Evolutionary conservation across 2,329 filamentous ascomycete species (phyloP).

Genomic region (Chlorencoelia australis): DNA sequence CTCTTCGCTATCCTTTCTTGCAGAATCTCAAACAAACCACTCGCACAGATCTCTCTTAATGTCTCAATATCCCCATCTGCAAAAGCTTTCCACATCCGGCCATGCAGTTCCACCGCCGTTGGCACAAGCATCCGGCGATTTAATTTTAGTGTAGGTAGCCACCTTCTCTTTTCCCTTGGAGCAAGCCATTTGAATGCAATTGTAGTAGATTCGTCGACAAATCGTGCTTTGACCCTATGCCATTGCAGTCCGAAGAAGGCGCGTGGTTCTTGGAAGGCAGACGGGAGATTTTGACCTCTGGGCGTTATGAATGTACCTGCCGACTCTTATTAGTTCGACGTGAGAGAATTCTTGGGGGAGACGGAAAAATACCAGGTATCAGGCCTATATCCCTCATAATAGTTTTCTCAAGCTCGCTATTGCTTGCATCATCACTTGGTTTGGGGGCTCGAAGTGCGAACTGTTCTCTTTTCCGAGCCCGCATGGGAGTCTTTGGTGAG

Average conservation of each 20-base stretch:
- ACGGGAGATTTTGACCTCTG: constrained; percentile 23
- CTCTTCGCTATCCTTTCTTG: constrained; percentile 43
- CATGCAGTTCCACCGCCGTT: constrained; percentile 49
- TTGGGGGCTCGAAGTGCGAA: neutral
- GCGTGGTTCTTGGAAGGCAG: constrained; percentile 20
- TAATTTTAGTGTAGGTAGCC: constrained; percentile 31
- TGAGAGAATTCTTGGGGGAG: neutral
- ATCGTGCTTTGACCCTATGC: constrained; percentile 14
- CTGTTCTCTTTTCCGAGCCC: constrained; percentile 1
- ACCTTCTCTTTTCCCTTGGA: constrained; percentile 10
- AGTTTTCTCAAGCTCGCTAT: too few species aligned
- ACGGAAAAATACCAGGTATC: constrained; percentile 15
- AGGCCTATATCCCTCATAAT: constrained; percentile 23
- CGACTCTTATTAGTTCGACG: too few species aligned
- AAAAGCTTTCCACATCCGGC: constrained; percentile 49
- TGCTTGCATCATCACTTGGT: too few species aligned
- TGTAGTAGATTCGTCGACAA: constrained; percentile 18
- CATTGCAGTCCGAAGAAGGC: constrained; percentile 23
- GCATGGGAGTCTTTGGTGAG: too few species aligned
- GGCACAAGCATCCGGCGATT: constrained; percentile 35
- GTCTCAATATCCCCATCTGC: constrained; percentile 45
- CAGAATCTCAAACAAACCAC: constrained; percentile 42
- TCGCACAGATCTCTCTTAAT: constrained; percentile 43
- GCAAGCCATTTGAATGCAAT: constrained; percentile 13
- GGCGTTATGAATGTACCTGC: constrained; percentile 31